Evolutionary conservation across 768 basidiomycete genomes (phyloP).

Genomic region (Phylloporus arenicola): DNA sequence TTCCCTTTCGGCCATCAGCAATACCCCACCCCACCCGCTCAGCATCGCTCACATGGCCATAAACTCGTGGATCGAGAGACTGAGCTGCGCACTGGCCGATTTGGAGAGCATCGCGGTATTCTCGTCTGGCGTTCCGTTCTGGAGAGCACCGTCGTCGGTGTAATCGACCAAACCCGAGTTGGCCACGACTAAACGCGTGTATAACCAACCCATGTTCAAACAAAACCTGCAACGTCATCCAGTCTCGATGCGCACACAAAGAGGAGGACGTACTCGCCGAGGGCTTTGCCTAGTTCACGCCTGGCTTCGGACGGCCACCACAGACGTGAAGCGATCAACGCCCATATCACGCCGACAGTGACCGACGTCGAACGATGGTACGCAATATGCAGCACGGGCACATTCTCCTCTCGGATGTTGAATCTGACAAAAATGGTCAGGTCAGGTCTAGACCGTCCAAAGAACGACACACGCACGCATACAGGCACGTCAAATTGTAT

Average conservation of each 20-base stretch:
- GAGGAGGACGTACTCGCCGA: conserved; percentile 68
- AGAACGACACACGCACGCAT: conserved; percentile 41
- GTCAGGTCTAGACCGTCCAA: not conserved
- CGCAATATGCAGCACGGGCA: conserved; percentile 66
- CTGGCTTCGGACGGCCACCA: conserved; percentile 98
- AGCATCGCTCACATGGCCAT: conserved; percentile 73
- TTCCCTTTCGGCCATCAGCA: conserved; percentile 55
- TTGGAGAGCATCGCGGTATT: conserved; percentile 29
- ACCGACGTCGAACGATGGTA: conserved; percentile 76
- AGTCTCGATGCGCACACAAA: not conserved
- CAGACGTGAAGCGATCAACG: conserved; percentile 76
- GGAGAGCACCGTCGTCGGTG: conserved; percentile 17
- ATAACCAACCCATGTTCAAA: conserved; percentile 90
- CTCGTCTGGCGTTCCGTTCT: conserved; percentile 21
- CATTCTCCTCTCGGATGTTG: conserved; percentile 63
- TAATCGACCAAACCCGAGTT: conserved; percentile 69
- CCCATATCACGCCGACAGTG: conserved; percentile 83
- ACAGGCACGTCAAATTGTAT: conserved; percentile 83
- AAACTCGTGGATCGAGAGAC: conserved; percentile 72
- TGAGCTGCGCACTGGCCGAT: conserved; percentile 41
- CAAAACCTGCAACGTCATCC: conserved; percentile 58
- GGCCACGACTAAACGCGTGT: conserved; percentile 83
- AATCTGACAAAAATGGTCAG: conserved; percentile 44
- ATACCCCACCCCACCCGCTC: not conserved
- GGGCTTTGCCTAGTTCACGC: conserved; percentile 73